These are phyloP conservation scores for Aschersonia sp. DNA, from an alignment of 2,329 filamentous ascomycete species.

Conservation along the genomic window DNA sequence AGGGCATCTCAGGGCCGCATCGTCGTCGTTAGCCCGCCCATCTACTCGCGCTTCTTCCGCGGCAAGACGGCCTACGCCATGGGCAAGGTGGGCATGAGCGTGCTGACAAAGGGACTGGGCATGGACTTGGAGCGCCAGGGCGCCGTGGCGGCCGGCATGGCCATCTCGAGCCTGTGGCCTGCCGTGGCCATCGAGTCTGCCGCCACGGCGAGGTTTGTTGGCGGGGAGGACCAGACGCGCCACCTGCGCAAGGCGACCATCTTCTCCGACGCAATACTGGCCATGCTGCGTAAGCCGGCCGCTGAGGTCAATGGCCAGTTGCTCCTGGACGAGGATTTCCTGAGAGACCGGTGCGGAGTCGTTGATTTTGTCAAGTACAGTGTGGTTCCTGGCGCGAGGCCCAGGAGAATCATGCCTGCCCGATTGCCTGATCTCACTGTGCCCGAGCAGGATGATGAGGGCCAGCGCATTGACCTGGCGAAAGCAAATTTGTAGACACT, in stretches of 20 bases:
- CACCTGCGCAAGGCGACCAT: constrained; percentile 59
- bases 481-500: constrained; percentile 21
- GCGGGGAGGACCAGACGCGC: constrained; percentile 26
- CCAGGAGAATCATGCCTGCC: constrained; percentile 66
- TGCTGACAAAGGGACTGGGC: constrained; percentile 65
- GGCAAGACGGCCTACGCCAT: constrained; percentile 77
- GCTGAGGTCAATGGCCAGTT: constrained; percentile 54
- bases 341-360: constrained; percentile 48
- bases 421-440: constrained; percentile 57
- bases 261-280: constrained; percentile 68
- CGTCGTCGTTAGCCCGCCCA: constrained; percentile 69
- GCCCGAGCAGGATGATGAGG: constrained; percentile 69
- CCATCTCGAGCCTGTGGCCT: constrained; percentile 73
- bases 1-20: constrained; percentile 40
- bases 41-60: constrained; percentile 73
- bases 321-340: constrained; percentile 68
- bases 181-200: constrained; percentile 63
- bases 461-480: constrained; percentile 43
- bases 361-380: constrained; percentile 61
- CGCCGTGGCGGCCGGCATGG: constrained; percentile 42
- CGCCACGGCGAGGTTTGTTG: constrained; percentile 45
- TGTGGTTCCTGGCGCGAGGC: constrained; percentile 46
- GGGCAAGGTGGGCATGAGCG: constrained; percentile 70
- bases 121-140: constrained; percentile 58
- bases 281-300: constrained; percentile 48